These are phyloP conservation scores for Cladosporium sp. DNA, from an alignment of 2,329 filamentous ascomycete genomes.

Conservation along the genomic window DNA sequence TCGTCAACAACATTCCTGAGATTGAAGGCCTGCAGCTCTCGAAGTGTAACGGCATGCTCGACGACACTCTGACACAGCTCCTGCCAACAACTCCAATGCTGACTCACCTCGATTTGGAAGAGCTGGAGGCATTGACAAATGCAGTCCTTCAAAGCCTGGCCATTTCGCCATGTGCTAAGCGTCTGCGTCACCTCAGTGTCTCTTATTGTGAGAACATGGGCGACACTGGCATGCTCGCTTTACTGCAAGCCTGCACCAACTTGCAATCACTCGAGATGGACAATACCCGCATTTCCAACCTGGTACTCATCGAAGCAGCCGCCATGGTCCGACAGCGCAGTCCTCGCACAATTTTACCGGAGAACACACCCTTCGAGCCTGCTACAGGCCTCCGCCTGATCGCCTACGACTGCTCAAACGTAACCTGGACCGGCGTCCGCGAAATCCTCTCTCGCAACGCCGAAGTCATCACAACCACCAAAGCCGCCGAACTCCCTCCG, in stretches of 20 bases:
- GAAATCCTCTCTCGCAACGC: constrained; percentile 85
- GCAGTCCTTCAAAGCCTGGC: constrained; percentile 71
- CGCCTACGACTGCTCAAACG: constrained; percentile 86
- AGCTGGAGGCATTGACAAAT: constrained; percentile 77
- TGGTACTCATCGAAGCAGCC: constrained; percentile 81
- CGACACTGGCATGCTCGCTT: constrained; percentile 78
- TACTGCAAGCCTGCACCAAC: constrained; percentile 72
- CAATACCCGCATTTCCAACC: constrained; percentile 87
- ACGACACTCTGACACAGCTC: constrained; percentile 70
- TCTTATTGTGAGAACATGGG: constrained; percentile 87
- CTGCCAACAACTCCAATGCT: constrained; percentile 74
- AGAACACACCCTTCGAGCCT: constrained; percentile 41
- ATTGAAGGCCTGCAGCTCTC: constrained; percentile 82
- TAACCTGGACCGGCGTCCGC: constrained; percentile 89
- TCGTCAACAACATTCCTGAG: constrained; percentile 74
- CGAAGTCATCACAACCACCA: constrained; percentile 60
- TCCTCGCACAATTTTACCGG: constrained; percentile 42
- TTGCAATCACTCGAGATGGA: constrained; percentile 80
- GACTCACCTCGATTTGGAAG: constrained; percentile 87
- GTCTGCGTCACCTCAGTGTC: constrained; percentile 77
- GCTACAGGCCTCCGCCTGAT: constrained; percentile 70
- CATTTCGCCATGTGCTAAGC: constrained; percentile 69
- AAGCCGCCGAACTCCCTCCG: constrained; percentile 29
- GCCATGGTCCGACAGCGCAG: constrained; percentile 66
- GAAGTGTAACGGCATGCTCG: constrained; percentile 72